These are phyloP conservation scores for Citrullus amarus DNA, from an alignment of 306 rosid genomes.

Conservation along the genomic window DNA sequence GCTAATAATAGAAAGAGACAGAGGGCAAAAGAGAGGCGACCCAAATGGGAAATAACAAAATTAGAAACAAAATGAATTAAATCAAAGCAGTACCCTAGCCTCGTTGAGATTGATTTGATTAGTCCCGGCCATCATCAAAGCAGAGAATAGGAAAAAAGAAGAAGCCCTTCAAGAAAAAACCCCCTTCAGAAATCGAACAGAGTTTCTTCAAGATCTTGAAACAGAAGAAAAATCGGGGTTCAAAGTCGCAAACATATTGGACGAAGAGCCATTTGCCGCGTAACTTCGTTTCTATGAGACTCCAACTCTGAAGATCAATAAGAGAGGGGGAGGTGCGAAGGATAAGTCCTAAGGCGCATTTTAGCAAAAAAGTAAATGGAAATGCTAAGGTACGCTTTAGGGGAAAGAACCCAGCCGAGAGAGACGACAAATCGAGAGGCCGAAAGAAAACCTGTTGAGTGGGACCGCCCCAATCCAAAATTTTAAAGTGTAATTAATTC, in stretches of 20 bases:
- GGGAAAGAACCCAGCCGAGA: conserved; percentile 19
- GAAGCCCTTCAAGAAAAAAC: background rate
- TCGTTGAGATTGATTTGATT: conserved; percentile 58
- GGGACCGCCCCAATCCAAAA: conserved; percentile 34
- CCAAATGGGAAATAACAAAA: background rate
- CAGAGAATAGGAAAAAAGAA: background rate
- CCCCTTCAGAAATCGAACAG: background rate
- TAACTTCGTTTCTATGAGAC: background rate
- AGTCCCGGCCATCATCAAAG: conserved; percentile 49
- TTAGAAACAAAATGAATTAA: background rate
- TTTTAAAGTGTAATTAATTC: background rate
- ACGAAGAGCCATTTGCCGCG: conserved; percentile 1
- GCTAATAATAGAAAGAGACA: background rate
- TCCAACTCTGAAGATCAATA: background rate
- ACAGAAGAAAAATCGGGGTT: background rate
- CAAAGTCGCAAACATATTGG: conserved; percentile 14
- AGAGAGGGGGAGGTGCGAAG: conserved; percentile 12
- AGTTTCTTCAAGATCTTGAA: conserved; percentile 6
- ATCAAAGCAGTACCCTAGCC: conserved; percentile 36
- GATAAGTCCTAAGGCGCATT: conserved; percentile 34
- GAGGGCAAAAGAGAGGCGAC: background rate
- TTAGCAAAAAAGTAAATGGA: conserved; percentile 14
- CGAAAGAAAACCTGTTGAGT: conserved; percentile 33
- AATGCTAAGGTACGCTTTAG: conserved; percentile 26
- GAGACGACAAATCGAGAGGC: conserved; percentile 42